Evolutionary conservation across 73 alveolate genomes (phyloP), one percentile per base, ranked within the genome.

Genomic region (Stentor coeruleus): DNA sequence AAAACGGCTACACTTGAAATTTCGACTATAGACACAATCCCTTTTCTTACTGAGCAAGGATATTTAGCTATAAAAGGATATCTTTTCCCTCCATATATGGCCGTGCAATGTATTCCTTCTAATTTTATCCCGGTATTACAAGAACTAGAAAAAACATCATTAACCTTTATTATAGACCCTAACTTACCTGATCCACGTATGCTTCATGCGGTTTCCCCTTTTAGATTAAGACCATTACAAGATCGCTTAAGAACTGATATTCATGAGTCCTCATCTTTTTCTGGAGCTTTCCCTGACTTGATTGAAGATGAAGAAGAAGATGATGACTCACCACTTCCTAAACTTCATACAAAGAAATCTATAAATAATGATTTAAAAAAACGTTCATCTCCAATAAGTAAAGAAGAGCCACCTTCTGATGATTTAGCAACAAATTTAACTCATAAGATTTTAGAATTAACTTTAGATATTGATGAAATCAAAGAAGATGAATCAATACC

Each of bases 241-340:
- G 37, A 31, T 1, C n/a, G 79, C n/a, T 28, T 20, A 1, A 31
- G 33, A 66, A 2, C 37, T 2, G 79, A 66, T 0, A 26, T 20
- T 66, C 37, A 20, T 0, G 73, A 57, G 15, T 20, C 28, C 35
- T 31, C 15, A 57, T 31, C 15, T 31, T 66, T 66, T 66, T 20
- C 79, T 0, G 36, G 79, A 1, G 79, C 79, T 26, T 66, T 66
- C 33, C 79, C 79, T 11, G 79, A 66, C n/a, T 14, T 28, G 66
- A 6, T 49, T 49, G 66, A 49, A 49, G 66, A 49, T 20, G 28
- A 49, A 49, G 66, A 49, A 49, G 66, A 49, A 49, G 66, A 11
- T 49, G 28, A 6, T 11, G 20, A 11, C 6, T 49, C 66, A 11
- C 66, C 66, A 49, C 28, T 20, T 49, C 20, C 66, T 11, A 49